Evolutionary conservation across 148 eudicot species (phyloP).

Genomic region (Selenicereus undatus): DNA sequence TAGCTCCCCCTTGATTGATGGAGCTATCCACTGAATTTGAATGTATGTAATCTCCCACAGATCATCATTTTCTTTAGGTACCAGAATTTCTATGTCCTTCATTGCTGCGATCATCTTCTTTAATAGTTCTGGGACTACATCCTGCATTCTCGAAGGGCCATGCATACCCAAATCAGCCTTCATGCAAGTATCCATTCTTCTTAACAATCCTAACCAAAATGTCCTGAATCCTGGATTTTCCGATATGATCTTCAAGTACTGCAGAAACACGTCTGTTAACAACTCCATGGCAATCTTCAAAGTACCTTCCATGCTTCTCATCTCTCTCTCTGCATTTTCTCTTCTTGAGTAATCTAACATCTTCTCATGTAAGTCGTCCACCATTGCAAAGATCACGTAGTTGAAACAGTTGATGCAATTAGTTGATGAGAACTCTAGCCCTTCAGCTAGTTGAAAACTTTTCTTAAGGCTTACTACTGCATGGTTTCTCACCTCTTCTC

Average conservation of each 20-base stretch:
- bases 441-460: slow-evolving; percentile 63
- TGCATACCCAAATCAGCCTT: slow-evolving; percentile 74
- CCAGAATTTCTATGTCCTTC: slow-evolving; percentile 59
- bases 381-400: slow-evolving; percentile 80
- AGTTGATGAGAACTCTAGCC: slow-evolving; percentile 52
- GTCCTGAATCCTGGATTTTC: slow-evolving; percentile 56
- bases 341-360: slow-evolving; percentile 83
- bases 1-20: slow-evolving; percentile 64
- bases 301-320: slow-evolving; percentile 89
- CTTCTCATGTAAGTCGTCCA: slow-evolving; percentile 85
- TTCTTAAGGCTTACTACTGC: slow-evolving; percentile 58
- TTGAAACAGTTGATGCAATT: slow-evolving; percentile 57
- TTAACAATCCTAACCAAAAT: slow-evolving; percentile 75
- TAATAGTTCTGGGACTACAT: slow-evolving; percentile 57
- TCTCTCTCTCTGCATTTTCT: slow-evolving; percentile 79
- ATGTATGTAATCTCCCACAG: slow-evolving; percentile 84
- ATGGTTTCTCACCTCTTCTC: slow-evolving; percentile 87
- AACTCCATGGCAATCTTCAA: slow-evolving; percentile 77
- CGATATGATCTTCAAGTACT: slow-evolving; percentile 49
- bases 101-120: slow-evolving; percentile 61
- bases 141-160: slow-evolving; percentile 60
- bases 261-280: slow-evolving; percentile 58
- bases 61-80: slow-evolving; percentile 65
- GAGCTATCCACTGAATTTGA: slow-evolving; percentile 99
- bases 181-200: slow-evolving; percentile 95